Conservation (phyloP, 768 basidiomycete genomes). For the Phylloporus sp. region DNA sequence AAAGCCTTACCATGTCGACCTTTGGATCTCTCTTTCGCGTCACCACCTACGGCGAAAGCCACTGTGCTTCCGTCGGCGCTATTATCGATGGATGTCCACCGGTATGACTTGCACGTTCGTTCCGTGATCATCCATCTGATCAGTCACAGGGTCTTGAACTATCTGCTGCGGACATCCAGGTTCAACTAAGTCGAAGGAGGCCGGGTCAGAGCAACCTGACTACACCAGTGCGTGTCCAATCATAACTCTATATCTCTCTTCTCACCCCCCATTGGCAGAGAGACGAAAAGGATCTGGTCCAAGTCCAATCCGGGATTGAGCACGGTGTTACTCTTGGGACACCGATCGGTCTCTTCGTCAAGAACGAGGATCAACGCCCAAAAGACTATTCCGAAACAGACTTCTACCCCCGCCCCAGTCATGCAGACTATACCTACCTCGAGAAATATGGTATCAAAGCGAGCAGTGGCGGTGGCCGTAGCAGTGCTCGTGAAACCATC, state of each 20-base stretch:
- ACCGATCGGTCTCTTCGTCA: constrained; percentile 94
- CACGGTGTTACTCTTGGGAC: constrained; percentile 95
- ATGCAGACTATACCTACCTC: constrained; percentile 97
- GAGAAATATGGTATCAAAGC: constrained; percentile 98
- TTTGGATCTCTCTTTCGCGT: constrained; percentile 91
- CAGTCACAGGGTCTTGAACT: constrained; percentile 71
- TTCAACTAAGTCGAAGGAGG: constrained; percentile 84
- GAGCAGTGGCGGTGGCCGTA: constrained; percentile 92
- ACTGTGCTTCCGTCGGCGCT: constrained; percentile 94
- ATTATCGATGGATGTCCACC: constrained; percentile 98
- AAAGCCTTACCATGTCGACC: constrained; percentile 69
- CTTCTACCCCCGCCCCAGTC: constrained; percentile 92
- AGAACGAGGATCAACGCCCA: constrained; percentile 97
- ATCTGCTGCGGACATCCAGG: constrained; percentile 79
- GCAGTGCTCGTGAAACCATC: constrained; percentile 95
- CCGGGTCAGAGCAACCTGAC: constrained; percentile 97
- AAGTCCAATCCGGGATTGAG: constrained; percentile 91
- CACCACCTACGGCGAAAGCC: constrained; percentile 97
- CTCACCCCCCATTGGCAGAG: constrained; percentile 49
- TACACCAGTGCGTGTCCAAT: constrained; percentile 67
- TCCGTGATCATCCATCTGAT: constrained; percentile 12
- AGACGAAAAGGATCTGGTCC: constrained; percentile 93
- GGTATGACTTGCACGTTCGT: constrained; percentile 43
- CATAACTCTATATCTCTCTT: not conserved
- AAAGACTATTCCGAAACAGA: constrained; percentile 99